These are phyloP conservation scores for Auxenochlorella pyrenoidosa DNA, from an alignment of 139 green algal species.

Conservation along the genomic window DNA sequence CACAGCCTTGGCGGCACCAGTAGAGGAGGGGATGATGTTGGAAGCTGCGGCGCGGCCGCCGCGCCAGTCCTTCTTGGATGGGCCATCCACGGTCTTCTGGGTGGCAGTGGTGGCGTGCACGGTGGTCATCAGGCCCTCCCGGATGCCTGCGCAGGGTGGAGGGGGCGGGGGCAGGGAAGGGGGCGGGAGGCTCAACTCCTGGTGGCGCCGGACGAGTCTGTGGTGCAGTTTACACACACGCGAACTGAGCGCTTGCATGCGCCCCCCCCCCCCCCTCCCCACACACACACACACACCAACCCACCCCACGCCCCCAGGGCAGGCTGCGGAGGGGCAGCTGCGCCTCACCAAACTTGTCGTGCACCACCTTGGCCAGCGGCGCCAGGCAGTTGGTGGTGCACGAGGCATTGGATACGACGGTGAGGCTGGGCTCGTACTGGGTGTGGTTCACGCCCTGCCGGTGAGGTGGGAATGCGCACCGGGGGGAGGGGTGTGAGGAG, in stretches of 20 bases:
- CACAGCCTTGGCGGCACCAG: constrained; percentile 96
- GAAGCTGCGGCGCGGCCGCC: constrained; percentile 84
- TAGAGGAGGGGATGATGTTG: constrained; percentile 99
- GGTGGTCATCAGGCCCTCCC: constrained; percentile 92
- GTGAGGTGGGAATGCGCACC: no score
- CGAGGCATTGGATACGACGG: constrained; percentile 90
- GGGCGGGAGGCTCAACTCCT: no score
- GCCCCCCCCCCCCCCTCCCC: no score
- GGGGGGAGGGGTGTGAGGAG: no score
- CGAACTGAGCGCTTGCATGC: no score
- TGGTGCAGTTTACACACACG: no score
- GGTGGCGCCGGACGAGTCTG: no score
- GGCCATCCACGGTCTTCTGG: constrained; percentile 97
- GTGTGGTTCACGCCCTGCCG: constrained; percentile 85
- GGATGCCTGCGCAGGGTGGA: constrained; percentile 22
- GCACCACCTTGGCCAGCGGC: constrained; percentile 90
- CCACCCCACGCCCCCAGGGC: no score
- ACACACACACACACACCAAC: no score
- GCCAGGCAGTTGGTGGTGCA: constrained; percentile 99
- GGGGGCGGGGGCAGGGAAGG: not conserved
- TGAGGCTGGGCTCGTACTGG: constrained; percentile 75
- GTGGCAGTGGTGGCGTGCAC: constrained; percentile 96
- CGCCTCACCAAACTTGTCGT: constrained; percentile 80
- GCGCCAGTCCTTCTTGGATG: constrained; percentile 97
- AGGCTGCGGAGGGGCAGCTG: not conserved